Base-by-base conservation (phyloP, 2,329 filamentous ascomycete species). In the Teratosphaeria nubilosa region DNA sequence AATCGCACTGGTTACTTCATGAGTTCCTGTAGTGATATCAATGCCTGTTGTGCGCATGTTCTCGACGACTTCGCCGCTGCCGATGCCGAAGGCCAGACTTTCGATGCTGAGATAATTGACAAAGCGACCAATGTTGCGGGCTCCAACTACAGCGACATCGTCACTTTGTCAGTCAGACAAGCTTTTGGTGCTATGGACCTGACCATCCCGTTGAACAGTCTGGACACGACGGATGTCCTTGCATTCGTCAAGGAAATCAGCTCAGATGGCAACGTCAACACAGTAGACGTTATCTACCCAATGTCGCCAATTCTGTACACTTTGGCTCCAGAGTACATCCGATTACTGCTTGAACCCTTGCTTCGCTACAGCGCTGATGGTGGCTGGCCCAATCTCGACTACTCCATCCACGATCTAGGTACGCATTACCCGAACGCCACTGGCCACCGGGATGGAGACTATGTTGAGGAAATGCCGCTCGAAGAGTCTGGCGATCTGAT, bases 231-330 rank as follows among this genome's bases (percentile, higher is more conserved):
- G 82, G 90, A 91, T 51, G 72, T 92, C 22, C 92, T 92, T 16
- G n/a, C 37, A 16, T 25, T 25, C 54, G 45, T 37, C 16, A 94
- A 94, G 69, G 89, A 92, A 70, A 92, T 92, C 57, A 67, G 64
- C 1, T 91, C 87, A 2, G 87, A 92, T 65, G 89, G 89, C 2
- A 92, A 94, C 66, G 86, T 86, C 71, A 88, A 94, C 69, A 92
- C 89, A 0, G 87, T 92, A 7, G 63, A 65, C 60, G 69, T 69
- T 9, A 66, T 70, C 58, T 71, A 66, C 56, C 69, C 67, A 2
- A 64, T 65, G 50, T 59, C 63, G 27, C 68, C 69, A 1, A 66
- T 70, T 25, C 41, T 48, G 41, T 71, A 72, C 57, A 63, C 64
- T 14, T 67, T 63, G 10, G 57, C 69, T 0, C 64, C 70, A 9